Evolutionary conservation across 2,329 filamentous ascomycete genomes (phyloP), one percentile per base, ranked within the genome.

Genomic region (Epichloe uncinata): DNA sequence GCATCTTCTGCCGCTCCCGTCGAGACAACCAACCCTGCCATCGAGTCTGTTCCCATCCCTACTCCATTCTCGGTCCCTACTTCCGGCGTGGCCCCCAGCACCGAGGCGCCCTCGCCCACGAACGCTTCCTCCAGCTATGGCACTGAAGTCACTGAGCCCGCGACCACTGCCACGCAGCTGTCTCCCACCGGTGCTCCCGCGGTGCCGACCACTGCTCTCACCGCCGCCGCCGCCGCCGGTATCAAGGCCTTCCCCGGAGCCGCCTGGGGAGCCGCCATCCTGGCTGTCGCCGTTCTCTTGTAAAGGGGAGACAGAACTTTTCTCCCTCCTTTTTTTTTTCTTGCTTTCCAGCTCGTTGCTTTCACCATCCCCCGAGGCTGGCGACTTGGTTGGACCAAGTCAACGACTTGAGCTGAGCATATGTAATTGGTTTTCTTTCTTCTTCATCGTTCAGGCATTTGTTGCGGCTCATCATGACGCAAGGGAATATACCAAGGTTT

Each of bases 151-250:
- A 50, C 52, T n/a, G 40, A 45, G 13, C 41, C 45, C n/a, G 38
- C n/a, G 0, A 12, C 45, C 15, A 43, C 48, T 18, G 42, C 33
- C n/a, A 7, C 40, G 18, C 46, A 35, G 37, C 22, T 50, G 8
- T 46, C 47, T 4, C 8, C 34, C 18, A 13, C 43, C 5, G 55
- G 45, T 20, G 56, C 62, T 38, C 53, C 57, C 15, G 57, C 61
- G 18, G 54, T 59, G 26, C 60, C 58, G 22, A 57, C 57, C 34
- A 59, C 59, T 7, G 59, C 61, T 30, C 56, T 63, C 26, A 65
- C 63, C 11, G 63, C 60, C n/a, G 64, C 60, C 22, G 64, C 60
- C 22, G 62, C 58, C 33, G 52, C 55, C n/a, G 53, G 55, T 36
- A 53, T 56, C 48, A 51, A 54, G 44, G 52, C 46, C 42, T 43